Evolutionary conservation across 306 rosid species (phyloP).

Genomic region (Dalbergia oliveri): DNA sequence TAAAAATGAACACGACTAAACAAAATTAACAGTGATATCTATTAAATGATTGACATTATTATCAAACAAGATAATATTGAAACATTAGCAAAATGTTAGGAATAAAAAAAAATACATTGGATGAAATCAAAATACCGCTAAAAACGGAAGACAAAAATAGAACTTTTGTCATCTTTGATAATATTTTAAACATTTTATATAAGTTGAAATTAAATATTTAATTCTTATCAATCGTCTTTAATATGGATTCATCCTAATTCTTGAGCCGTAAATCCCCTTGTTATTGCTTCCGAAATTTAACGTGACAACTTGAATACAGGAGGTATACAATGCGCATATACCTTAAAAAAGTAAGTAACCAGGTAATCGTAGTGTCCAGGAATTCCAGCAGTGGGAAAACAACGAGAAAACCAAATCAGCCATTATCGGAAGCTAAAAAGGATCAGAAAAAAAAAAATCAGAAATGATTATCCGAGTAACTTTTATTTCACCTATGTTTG

Average conservation of each 20-base stretch:
- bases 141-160: too few species aligned
- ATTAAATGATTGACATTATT: too few species aligned
- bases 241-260: not conserved
- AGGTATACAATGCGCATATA: not conserved
- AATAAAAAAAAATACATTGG: too few species aligned
- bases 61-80: too few species aligned
- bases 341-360: not conserved
- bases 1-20: too few species aligned
- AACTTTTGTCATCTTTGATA: too few species aligned
- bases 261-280: not conserved
- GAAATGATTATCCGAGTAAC: not conserved
- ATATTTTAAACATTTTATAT: not conserved
- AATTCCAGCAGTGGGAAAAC: constrained; percentile 4
- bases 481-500: constrained; percentile 30
- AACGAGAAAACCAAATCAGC: not conserved
- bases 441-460: not conserved
- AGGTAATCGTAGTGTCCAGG: not conserved
- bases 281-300: not conserved
- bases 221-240: not conserved
- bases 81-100: too few species aligned
- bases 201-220: too few species aligned
- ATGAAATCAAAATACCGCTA: too few species aligned
- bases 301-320: not conserved
- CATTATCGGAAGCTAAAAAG: not conserved
- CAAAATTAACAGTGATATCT: too few species aligned